Percentiles rank a stretch among this genome's conserved stretches.
These are phyloP conservation scores for Mucor indicus DNA, from an alignment of 371 early-diverging fungal species.

Conservation along the genomic window DNA sequence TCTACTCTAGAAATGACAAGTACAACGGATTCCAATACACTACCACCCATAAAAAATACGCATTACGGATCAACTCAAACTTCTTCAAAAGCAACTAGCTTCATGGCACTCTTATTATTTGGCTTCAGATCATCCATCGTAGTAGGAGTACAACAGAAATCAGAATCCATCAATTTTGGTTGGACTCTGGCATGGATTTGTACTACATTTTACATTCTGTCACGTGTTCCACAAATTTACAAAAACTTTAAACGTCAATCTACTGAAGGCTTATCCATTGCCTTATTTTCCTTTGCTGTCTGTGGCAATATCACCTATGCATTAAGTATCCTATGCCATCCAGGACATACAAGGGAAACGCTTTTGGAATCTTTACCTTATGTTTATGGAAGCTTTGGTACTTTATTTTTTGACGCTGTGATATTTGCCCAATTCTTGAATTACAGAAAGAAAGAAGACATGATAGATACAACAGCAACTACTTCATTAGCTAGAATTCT, in stretches of 20 bases:
- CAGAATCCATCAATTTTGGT: constrained; percentile 32
- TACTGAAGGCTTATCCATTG: constrained; percentile 57
- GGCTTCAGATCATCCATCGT: not conserved
- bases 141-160: not conserved
- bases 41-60: not conserved
- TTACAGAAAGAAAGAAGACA: constrained; percentile 11
- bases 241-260: constrained; percentile 60
- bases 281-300: constrained; percentile 64
- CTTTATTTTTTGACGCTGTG: constrained; percentile 25
- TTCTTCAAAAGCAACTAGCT: not conserved
- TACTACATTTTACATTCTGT: constrained; percentile 56
- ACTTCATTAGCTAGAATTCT: not conserved
- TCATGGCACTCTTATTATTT: constrained; percentile 14
- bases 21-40: too few relatives aligned
- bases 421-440: constrained; percentile 32
- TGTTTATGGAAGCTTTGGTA: constrained; percentile 31
- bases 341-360: constrained; percentile 28
- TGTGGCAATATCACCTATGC: constrained; percentile 68
- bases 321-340: constrained; percentile 48
- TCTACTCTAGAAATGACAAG: not conserved
- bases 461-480: not conserved
- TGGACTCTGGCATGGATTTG: constrained; percentile 61
- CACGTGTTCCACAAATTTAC: constrained; percentile 67
- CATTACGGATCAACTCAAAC: constrained; percentile 4
- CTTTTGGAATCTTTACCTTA: constrained; percentile 31